Evolutionary conservation across 495 filamentous ascomycete species (phyloP).

Genomic region (Chaetomium tenue): DNA sequence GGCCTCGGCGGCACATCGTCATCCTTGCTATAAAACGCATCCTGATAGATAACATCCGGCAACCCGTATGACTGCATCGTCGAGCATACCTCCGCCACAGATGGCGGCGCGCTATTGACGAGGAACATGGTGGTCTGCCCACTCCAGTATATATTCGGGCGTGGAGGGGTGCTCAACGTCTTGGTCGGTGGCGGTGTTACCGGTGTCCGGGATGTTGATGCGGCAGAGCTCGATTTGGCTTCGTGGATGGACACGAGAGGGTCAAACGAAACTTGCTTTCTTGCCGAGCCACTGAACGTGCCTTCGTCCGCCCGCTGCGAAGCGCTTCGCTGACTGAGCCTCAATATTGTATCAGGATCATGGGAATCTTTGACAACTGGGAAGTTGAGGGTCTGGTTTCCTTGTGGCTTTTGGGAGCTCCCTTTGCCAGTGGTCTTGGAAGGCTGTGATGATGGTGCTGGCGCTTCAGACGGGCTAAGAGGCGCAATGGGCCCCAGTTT

Average conservation of each 20-base stretch:
- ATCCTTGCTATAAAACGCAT: slow-evolving; percentile 84
- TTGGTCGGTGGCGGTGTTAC: neutral
- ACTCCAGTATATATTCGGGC: slow-evolving; percentile 21
- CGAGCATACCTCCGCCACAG: slow-evolving; percentile 40
- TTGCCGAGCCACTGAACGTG: slow-evolving; percentile 30
- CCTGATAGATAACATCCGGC: slow-evolving; percentile 69
- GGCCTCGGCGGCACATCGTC: slow-evolving; percentile 75
- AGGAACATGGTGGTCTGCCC: slow-evolving; percentile 31
- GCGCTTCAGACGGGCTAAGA: neutral
- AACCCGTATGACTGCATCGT: slow-evolving; percentile 45
- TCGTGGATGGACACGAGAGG: slow-evolving; percentile 24
- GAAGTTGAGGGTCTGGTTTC: slow-evolving; percentile 56
- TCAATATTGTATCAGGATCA: slow-evolving; percentile 59
- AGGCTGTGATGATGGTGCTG: slow-evolving; percentile 24
- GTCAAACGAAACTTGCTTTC: slow-evolving; percentile 45
- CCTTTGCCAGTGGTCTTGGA: slow-evolving; percentile 26
- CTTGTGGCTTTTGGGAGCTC: slow-evolving; percentile 25
- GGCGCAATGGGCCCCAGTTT: neutral
- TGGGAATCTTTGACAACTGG: slow-evolving; percentile 78
- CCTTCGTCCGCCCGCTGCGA: slow-evolving; percentile 43
- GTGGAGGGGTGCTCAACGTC: neutral
- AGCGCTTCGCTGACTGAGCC: slow-evolving; percentile 65
- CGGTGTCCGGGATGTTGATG: slow-evolving; percentile 4
- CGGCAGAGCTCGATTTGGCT: slow-evolving; percentile 8
- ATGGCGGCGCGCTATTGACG: slow-evolving; percentile 39